Percentiles rank a stretch among this genome's conserved stretches.
phyloP scores from a whole-genome alignment of 352 stramenopile species.

The Pythium periplocum region DNA sequence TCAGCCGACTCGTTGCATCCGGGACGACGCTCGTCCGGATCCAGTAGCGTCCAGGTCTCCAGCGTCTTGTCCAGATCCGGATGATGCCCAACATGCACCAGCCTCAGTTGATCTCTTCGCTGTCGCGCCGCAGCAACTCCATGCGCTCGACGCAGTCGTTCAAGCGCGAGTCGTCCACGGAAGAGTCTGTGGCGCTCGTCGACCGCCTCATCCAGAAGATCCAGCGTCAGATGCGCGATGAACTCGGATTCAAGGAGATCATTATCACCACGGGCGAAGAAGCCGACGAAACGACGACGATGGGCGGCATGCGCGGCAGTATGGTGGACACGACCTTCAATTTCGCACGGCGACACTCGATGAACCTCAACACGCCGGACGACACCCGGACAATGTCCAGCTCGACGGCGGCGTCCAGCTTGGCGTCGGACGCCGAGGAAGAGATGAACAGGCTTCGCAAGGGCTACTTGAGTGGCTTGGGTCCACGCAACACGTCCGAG shows the following conservation, averaged over 20 bases:
- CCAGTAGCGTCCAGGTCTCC: too few species aligned
- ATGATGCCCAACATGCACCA: conserved; percentile 37
- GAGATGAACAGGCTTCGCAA: conserved; percentile 7
- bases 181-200: conserved; percentile 57
- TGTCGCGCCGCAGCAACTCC: conserved; percentile 26
- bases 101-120: conserved; percentile 27
- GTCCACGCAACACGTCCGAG: conserved; percentile 17
- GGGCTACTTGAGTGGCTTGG: conserved; percentile 23
- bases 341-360: conserved; percentile 6
- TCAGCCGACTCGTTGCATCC: too few species aligned
- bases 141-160: conserved; percentile 24
- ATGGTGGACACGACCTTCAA: conserved; percentile 14
- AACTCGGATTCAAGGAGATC: conserved; percentile 66
- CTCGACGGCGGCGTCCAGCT: not conserved
- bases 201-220: conserved; percentile 66
- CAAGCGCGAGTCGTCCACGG: conserved; percentile 31
- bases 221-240: conserved; percentile 45
- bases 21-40: too few species aligned
- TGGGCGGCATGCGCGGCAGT: conserved; percentile 17
- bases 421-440: conserved; percentile 1
- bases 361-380: conserved; percentile 15
- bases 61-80: too few species aligned
- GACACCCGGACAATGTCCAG: conserved; percentile 8
- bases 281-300: conserved; percentile 29
- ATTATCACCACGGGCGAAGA: conserved; percentile 45